Evolutionary conservation across 257 asterid species (phyloP).

Genomic region (Buddleja alternifolia): DNA sequence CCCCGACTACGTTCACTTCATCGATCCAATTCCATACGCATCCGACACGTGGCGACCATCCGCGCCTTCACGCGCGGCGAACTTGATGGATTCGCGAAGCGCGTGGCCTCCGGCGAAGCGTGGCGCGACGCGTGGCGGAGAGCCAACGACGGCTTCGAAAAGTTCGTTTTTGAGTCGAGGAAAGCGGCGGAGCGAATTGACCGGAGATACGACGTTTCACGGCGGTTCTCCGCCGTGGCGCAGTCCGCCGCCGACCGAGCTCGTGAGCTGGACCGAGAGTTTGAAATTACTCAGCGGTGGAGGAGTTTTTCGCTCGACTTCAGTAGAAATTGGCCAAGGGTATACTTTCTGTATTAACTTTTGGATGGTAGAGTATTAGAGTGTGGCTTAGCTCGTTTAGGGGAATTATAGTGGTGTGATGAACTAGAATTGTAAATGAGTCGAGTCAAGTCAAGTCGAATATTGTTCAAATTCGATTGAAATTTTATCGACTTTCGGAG

Average conservation of each 20-base stretch:
- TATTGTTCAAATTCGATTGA: too few relatives aligned
- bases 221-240: slow-evolving; percentile 54
- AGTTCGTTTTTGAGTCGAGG: slow-evolving; percentile 68
- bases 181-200: slow-evolving; percentile 93
- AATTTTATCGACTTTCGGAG: too few relatives aligned
- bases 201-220: slow-evolving; percentile 66
- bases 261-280: slow-evolving; percentile 81
- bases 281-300: slow-evolving; percentile 76
- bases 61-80: slow-evolving; percentile 86
- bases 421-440: too few relatives aligned
- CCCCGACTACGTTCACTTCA: slow-evolving; percentile 17
- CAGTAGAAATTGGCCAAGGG: slow-evolving; percentile 75
- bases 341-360: slow-evolving; percentile 10
- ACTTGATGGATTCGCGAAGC: slow-evolving; percentile 77
- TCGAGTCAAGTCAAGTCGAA: too few relatives aligned
- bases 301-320: slow-evolving; percentile 71
- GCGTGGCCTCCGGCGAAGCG: slow-evolving; percentile 75
- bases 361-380: too few relatives aligned
- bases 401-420: too few relatives aligned
- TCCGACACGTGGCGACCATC: slow-evolving; percentile 39
- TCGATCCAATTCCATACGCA: slow-evolving; percentile 26
- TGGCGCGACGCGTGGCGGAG: slow-evolving; percentile 80
- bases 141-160: slow-evolving; percentile 90
- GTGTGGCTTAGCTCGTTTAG: too few relatives aligned
- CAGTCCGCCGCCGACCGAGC: slow-evolving; percentile 74